Evolutionary conservation across 306 rosid genomes (phyloP), one percentile per base, ranked within the genome.

Genomic region (Vigna nakashimae): DNA sequence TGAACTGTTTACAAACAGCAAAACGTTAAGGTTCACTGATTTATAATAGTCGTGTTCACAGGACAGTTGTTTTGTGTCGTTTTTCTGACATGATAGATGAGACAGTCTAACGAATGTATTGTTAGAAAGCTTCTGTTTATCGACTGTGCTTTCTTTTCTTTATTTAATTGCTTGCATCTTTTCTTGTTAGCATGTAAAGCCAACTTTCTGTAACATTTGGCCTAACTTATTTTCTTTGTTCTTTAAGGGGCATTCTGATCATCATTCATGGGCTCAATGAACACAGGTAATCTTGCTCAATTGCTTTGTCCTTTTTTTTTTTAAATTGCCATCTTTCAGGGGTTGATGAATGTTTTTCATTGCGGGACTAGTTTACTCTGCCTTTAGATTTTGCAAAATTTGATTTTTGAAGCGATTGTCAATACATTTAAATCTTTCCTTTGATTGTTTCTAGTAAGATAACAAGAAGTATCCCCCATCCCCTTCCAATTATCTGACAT

Each of bases 241-340:
- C 55, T 80, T 89, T 66, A 83, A 96, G 99, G 94, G 97, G 94
- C 13, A 91, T 96, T 85, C 75, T 96, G 78, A 65, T 92, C 69
- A 87, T 96, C 86, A 88, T 96, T 62, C 99, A 96, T 6, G 99
- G 99, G 82, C 97, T 96, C 55, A 96, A 96, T 84, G 99, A 96
- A 80, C 99, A 96, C 84, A 80, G 98, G 98, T 94, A 81, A 82
- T 81, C 69, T 26, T 78, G 45, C 63, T 56, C 22, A 24, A 57
- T 24, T 57, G 1, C 53, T 55, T 69, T 59, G 3, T 34, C 30
- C 32, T 1, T 74, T 38, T 10, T 0, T 40, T 58, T 13, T 26
- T 26, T 0, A 46, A 57, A 9, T 46, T 24, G 13, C 15, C 3
- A 18, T 71, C 9, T 76, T 57, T 18, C 7, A 34, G 38, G 32